These are phyloP conservation scores for Kodamaea hsintzibuensis DNA, from an alignment of 805 yeast species.

Conservation along the genomic window DNA sequence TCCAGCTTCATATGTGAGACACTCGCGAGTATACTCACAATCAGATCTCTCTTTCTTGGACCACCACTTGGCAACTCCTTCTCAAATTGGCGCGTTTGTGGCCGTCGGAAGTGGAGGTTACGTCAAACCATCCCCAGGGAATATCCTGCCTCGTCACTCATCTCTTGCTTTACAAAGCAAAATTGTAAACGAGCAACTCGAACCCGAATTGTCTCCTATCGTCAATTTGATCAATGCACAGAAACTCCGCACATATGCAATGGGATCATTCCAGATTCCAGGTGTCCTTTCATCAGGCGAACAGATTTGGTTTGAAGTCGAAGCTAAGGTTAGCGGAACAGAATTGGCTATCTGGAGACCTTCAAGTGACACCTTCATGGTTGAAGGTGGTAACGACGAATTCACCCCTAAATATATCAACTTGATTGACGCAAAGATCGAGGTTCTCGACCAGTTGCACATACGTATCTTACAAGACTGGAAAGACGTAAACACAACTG, in stretches of 20 bases:
- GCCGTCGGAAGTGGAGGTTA: background rate
- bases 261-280: slow-evolving; percentile 47
- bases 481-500: slow-evolving; percentile 22
- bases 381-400: slow-evolving; percentile 35
- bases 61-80: slow-evolving; percentile 15
- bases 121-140: background rate
- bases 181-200: slow-evolving; percentile 31
- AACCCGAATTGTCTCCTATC: slow-evolving; percentile 71
- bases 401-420: slow-evolving; percentile 54
- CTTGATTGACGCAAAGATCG: slow-evolving; percentile 43
- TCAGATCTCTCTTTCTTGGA: slow-evolving; percentile 12
- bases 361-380: slow-evolving; percentile 25
- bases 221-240: slow-evolving; percentile 72
- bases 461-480: slow-evolving; percentile 31
- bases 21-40: slow-evolving; percentile 25
- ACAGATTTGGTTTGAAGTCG: slow-evolving; percentile 33
- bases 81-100: slow-evolving; percentile 2
- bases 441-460: slow-evolving; percentile 18
- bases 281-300: slow-evolving; percentile 20
- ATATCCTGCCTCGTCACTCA: slow-evolving; percentile 9
- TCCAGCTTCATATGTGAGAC: slow-evolving; percentile 37
- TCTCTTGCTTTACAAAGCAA: slow-evolving; percentile 20
- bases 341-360: slow-evolving; percentile 53
- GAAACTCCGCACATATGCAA: slow-evolving; percentile 61
- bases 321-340: slow-evolving; percentile 50